Conservation (phyloP, 2,329 filamentous ascomycete genomes). For the Xylogone sp. region DNA sequence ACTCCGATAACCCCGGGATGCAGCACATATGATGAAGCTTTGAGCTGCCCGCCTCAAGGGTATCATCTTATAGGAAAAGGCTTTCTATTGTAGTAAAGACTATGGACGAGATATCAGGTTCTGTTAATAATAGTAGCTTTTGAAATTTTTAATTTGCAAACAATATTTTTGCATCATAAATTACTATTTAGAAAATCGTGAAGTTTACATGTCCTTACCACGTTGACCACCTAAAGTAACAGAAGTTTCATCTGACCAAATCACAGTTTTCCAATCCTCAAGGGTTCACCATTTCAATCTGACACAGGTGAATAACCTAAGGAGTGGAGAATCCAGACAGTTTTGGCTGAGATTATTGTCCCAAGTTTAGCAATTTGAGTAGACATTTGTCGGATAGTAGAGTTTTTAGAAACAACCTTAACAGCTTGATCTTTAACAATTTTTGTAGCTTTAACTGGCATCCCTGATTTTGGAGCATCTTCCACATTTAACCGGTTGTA, state of each 20-base stretch:
- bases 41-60: too few relatives aligned
- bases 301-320: slow-evolving; percentile 1
- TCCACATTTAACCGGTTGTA: too few relatives aligned
- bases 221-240: slow-evolving; percentile 4
- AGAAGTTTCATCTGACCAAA: slow-evolving; percentile 11
- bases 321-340: neutral
- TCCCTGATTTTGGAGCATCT: slow-evolving; percentile 1
- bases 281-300: slow-evolving; percentile 8
- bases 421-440: slow-evolving; percentile 1
- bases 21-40: too few relatives aligned
- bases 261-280: slow-evolving; percentile 16
- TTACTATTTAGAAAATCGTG: too few relatives aligned
- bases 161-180: too few relatives aligned
- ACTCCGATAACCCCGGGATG: too few relatives aligned
- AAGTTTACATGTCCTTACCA: too few relatives aligned
- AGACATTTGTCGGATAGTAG: neutral
- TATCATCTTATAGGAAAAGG: too few relatives aligned
- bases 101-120: too few relatives aligned
- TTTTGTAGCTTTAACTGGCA: slow-evolving; percentile 1
- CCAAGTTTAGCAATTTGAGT: neutral
- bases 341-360: slow-evolving; percentile 4
- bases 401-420: neutral
- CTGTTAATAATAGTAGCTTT: too few relatives aligned
- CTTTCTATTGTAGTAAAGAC: too few relatives aligned
- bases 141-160: too few relatives aligned